Conservation (phyloP, 2,329 filamentous ascomycete genomes). For the Colletotrichum nymphaeae region DNA sequence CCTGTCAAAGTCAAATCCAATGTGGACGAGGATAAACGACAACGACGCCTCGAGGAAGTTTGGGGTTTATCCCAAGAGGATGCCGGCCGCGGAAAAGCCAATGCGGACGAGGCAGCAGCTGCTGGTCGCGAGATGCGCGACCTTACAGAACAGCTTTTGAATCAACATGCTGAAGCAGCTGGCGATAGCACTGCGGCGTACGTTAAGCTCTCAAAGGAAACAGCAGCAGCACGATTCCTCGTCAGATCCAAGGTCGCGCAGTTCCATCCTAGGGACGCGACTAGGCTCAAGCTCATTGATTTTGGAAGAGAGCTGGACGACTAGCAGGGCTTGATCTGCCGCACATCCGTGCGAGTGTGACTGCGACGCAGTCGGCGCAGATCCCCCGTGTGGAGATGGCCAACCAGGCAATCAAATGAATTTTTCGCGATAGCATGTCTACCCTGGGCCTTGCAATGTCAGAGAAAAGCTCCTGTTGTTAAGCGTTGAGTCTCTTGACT, state of each 20-base stretch:
- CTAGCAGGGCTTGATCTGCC: constrained; percentile 43
- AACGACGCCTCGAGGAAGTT: constrained; percentile 73
- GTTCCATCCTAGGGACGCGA: constrained; percentile 74
- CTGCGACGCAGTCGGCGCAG: constrained; percentile 20
- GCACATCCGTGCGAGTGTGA: constrained; percentile 26
- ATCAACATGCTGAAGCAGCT: constrained; percentile 64
- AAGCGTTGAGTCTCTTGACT: constrained; percentile 20
- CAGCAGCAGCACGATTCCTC: constrained; percentile 72
- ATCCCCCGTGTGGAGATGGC: constrained; percentile 32
- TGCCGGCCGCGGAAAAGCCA: constrained; percentile 37
- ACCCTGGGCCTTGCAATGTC: constrained; percentile 22
- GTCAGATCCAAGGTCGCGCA: constrained; percentile 74
- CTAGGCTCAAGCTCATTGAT: constrained; percentile 68
- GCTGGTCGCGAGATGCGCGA: constrained; percentile 68
- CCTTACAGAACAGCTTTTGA: constrained; percentile 70
- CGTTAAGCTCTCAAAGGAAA: constrained; percentile 68
- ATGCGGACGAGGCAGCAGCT: constrained; percentile 60
- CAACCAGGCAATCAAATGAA: constrained; percentile 24
- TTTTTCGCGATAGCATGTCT: constrained; percentile 8
- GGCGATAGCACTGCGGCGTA: constrained; percentile 69
- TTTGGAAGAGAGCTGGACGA: constrained; percentile 73
- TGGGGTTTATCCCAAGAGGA: constrained; percentile 56
- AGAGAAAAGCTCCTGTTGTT: constrained; percentile 33
- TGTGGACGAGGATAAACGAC: constrained; percentile 61
- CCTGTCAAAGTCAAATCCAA: constrained; percentile 59